Evolutionary conservation across 2,329 filamentous ascomycete species (phyloP), one percentile per base, ranked within the genome.

Genomic region (Atkinsonella hypoxylon): DNA sequence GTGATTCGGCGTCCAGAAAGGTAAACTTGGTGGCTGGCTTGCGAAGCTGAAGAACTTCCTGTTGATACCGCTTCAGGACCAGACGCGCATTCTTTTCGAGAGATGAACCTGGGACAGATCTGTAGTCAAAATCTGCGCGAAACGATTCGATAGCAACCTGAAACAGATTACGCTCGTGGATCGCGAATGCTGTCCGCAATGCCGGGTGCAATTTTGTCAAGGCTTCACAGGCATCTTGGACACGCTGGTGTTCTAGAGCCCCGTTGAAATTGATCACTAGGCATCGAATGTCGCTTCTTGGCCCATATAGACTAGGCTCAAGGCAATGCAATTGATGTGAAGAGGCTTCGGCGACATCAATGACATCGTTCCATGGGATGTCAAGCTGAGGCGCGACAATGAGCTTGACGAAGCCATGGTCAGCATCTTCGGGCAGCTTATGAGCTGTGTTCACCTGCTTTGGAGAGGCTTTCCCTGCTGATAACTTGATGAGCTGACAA

Each of bases 151-250:
- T 59, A 34, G 72, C 68, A 0, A 73, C 72, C 57, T 78, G 75
- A 55, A 72, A 76, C 0, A 77, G 64, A 2, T 65, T 66, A 7
- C 73, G 67, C 11, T 70, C 67, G 45, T 76, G 68, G 0, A 67
- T 61, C 2, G 75, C 66, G 50, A 81, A 81, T 0, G 73, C 70
- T 0, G 79, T 79, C 20, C 77, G 73, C 8, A 82, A 66, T 30
- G 77, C 74, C 0, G 74, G 70, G 41, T 78, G 75, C 36, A 73
- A 64, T 34, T 62, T 61, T 0, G 65, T 63, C 9, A 78, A 64
- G 12, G 67, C 66, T 20, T 66, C 63, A 55, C 74, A 77, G 0
- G 74, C 72, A 1, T 67, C 64, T 52, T 76, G 69, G 1, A 78
- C 67, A 53, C 68, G 70, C 41, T 67, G 64, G 43, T 61, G 56